Evolutionary conservation across 495 filamentous ascomycete genomes (phyloP).

Genomic region (Xylaria sp.): DNA sequence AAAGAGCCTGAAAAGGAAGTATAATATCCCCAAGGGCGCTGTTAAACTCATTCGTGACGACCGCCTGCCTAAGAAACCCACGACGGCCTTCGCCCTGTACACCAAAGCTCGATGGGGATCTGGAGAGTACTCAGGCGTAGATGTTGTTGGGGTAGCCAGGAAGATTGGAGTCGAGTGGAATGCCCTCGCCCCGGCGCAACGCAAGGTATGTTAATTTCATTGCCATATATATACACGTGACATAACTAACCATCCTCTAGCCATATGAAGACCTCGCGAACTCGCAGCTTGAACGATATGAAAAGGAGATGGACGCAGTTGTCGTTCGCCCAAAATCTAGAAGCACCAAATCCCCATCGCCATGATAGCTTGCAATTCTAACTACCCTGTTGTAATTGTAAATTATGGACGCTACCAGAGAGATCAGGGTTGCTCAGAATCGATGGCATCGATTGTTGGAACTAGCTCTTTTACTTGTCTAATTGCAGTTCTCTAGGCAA

Average conservation of each 20-base stretch:
- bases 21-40: conserved; percentile 33
- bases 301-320: conserved; percentile 30
- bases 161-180: conserved; percentile 51
- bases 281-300: conserved; percentile 29
- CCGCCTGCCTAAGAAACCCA: conserved; percentile 60
- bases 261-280: conserved; percentile 35
- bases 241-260: conserved; percentile 36
- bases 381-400: background rate
- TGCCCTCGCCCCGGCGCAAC: conserved; percentile 57
- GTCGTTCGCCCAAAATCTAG: background rate
- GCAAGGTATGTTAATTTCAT: conserved; percentile 41
- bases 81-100: conserved; percentile 53
- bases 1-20: conserved; percentile 47
- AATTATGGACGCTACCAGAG: background rate
- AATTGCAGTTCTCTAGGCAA: background rate
- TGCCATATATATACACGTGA: conserved; percentile 9
- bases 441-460: background rate
- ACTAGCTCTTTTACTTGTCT: background rate
- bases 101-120: conserved; percentile 50
- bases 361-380: background rate
- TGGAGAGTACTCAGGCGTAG: conserved; percentile 49
- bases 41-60: conserved; percentile 59
- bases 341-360: conserved; percentile 2
- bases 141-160: conserved; percentile 32
- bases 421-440: background rate